A percentile compares a stretch with the other conserved stretches of the same genome.
Conservation (phyloP, 176 grass and related monocot species). For the Alopecurus myosuroides region DNA sequence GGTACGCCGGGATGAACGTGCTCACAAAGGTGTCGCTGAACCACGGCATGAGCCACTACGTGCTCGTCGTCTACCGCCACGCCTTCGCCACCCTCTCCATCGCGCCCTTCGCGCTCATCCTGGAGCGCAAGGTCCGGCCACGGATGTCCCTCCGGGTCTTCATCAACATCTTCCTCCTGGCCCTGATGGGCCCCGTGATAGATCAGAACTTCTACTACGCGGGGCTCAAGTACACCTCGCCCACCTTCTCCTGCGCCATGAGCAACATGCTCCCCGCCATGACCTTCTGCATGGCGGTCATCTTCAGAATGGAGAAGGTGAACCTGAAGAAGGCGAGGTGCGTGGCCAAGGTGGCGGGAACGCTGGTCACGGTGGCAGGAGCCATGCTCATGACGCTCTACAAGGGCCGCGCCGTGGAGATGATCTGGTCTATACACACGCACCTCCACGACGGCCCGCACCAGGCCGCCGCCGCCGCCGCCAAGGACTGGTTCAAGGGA, state of each 20-base stretch:
- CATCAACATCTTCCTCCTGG: slow-evolving; percentile 83
- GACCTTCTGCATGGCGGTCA: slow-evolving; percentile 87
- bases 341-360: slow-evolving; percentile 88
- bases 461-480: slow-evolving; percentile 20
- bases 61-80: slow-evolving; percentile 96
- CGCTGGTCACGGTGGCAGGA: slow-evolving; percentile 83
- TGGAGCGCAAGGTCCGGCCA: slow-evolving; percentile 83
- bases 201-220: slow-evolving; percentile 99
- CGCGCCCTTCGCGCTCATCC: slow-evolving; percentile 85
- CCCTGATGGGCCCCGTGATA: slow-evolving; percentile 79
- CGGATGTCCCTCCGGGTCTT: slow-evolving; percentile 53
- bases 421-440: slow-evolving; percentile 67
- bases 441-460: slow-evolving; percentile 39
- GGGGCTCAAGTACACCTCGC: slow-evolving; percentile 90
- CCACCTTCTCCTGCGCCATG: slow-evolving; percentile 98
- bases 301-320: slow-evolving; percentile 98
- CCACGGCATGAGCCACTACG: slow-evolving; percentile 98
- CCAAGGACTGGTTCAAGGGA: slow-evolving; percentile 90
- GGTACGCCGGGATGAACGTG: slow-evolving; percentile 98
- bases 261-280: slow-evolving; percentile 99
- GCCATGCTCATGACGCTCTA: slow-evolving; percentile 99
- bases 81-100: slow-evolving; percentile 98
- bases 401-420: slow-evolving; percentile 80
- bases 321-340: slow-evolving; percentile 78
- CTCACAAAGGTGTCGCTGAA: slow-evolving; percentile 99